phyloP scores from a whole-genome alignment of 148 eudicot genomes.

The Vaccinium corymbosum region DNA sequence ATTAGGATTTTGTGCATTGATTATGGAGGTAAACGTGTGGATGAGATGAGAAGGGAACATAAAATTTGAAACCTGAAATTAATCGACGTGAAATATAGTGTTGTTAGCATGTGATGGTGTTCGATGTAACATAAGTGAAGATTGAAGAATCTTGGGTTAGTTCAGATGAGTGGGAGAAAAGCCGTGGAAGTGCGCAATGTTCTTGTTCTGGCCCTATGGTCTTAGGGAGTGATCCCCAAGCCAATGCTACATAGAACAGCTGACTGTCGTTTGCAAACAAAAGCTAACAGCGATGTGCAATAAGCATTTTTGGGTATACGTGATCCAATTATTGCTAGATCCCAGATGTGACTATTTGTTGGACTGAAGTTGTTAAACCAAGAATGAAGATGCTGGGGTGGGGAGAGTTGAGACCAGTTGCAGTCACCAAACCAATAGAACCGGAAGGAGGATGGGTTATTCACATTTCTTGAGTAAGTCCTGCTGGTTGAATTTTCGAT shows the following conservation, averaged over 20 bases:
- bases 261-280: neutral
- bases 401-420: constrained; percentile 6
- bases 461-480: neutral
- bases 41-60: neutral
- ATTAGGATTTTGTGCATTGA: neutral
- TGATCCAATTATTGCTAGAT: neutral
- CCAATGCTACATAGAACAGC: neutral
- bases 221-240: neutral
- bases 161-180: neutral
- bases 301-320: neutral
- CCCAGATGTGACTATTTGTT: neutral
- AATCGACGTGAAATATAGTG: neutral
- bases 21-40: neutral
- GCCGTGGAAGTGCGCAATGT: neutral
- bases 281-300: neutral
- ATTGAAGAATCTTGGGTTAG: neutral
- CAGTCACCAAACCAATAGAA: neutral
- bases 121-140: neutral
- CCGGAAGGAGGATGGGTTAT: neutral
- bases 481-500: neutral
- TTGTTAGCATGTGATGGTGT: neutral
- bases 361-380: neutral
- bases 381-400: neutral
- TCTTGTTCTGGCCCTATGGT: neutral
- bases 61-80: neutral